Evolutionary conservation across 1,139 yeast species (phyloP).

Genomic region (Yamadazyma conglobata): DNA sequence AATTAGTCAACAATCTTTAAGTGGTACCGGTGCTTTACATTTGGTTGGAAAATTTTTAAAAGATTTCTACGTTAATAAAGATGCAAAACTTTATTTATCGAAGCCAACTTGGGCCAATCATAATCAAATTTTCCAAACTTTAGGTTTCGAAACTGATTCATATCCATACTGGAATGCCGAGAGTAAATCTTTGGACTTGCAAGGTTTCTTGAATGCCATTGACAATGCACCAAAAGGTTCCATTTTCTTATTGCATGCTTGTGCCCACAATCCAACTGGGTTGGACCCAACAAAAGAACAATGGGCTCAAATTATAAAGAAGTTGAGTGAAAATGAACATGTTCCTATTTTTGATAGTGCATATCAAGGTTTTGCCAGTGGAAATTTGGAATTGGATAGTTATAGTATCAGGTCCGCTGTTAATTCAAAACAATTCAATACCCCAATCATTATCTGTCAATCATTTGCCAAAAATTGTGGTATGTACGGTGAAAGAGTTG

Average conservation of each 20-base stretch:
- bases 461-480: constrained; percentile 98
- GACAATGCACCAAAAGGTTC: constrained; percentile 73
- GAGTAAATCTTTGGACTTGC: constrained; percentile 60
- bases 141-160: constrained; percentile 58
- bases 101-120: constrained; percentile 98
- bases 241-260: constrained; percentile 55
- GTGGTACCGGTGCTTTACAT: constrained; percentile 97
- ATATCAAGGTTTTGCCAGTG: constrained; percentile 51
- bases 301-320: constrained; percentile 40
- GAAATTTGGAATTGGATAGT: constrained; percentile 79
- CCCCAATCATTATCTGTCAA: constrained; percentile 76
- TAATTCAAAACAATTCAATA: constrained; percentile 34
- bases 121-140: constrained; percentile 67
- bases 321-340: constrained; percentile 37
- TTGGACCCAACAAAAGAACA: constrained; percentile 45
- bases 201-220: constrained; percentile 67
- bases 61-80: constrained; percentile 39
- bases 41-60: constrained; percentile 75
- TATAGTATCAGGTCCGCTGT: constrained; percentile 84
- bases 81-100: constrained; percentile 66
- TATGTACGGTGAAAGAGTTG: constrained; percentile 96
- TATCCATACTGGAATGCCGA: constrained; percentile 78
- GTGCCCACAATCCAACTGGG: constrained; percentile 53
- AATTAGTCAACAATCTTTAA: constrained; percentile 78
- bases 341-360: constrained; percentile 46